Base-by-base conservation (phyloP, 345 rosid genomes). In the Rhizophora apiculata region DNA sequence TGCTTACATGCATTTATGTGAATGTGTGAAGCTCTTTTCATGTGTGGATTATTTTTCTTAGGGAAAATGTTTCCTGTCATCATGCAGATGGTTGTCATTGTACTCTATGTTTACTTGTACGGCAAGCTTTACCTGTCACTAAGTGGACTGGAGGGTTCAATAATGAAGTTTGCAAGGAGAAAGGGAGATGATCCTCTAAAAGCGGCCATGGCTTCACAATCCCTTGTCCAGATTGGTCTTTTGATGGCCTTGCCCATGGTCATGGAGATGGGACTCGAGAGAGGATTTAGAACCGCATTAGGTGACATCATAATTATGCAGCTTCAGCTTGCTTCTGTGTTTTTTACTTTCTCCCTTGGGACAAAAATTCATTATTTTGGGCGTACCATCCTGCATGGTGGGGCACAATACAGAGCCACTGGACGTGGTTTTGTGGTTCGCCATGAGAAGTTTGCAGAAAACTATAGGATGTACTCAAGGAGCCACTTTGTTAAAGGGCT, bases 361-460 rank as follows among this genome's bases (percentile, higher is more conserved):
- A 95, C 99, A 52, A 92, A 87, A 75, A 84, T 72, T 63, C 99
- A 95, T 74, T 92, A 95, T 84, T 95, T 69, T 73, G 99, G 99
- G 54, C 88, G 99, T 58, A 92, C 99, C 66, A 73, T 95, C 74
- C 84, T 95, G 74, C 97, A 95, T 52, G 99, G 99, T 49, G 99
- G 99, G 64, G 96, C 99, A 75, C 92, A 88, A 74, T 95, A 95
- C 82, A 83, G 97, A 80, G 97, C 99, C 79, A 95, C 97, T 16
- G 99, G 99, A 4, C 97, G 99, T 83, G 99, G 99, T n/a, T 95
- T 92, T 64, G 99, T 92, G 59, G 99, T 95, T 24, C 84, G 86
- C 57, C 99, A 95, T 67, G 97, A 92, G 88, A 95, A 95, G 75
- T 95, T 88, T 80, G 99, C 97, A 21, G 99, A 95, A 78, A 95